A percentile compares a stretch with the other conserved stretches of the same genome.
Evolutionary conservation across 2,329 filamentous ascomycete genomes (phyloP).

Genomic region (Colletotrichum euphorbiae): DNA sequence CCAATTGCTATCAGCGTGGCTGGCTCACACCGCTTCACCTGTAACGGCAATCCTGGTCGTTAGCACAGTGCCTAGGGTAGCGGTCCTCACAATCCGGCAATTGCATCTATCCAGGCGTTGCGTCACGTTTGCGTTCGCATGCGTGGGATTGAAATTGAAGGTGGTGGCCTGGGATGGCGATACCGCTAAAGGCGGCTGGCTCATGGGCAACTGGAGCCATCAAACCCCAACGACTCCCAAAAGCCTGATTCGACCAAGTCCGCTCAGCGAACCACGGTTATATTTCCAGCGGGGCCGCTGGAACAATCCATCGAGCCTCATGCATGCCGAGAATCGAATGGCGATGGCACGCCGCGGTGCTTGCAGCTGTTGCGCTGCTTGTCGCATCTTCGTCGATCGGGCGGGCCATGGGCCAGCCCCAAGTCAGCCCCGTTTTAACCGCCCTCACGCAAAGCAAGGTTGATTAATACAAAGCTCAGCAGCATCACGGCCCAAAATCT

Average conservation of each 20-base stretch:
- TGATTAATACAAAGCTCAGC: conserved; percentile 1
- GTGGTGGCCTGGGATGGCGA: too few relatives aligned
- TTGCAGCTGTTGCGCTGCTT: conserved; percentile 5
- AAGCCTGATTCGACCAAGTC: too few relatives aligned
- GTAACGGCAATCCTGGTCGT: neutral
- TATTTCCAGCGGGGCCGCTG: neutral
- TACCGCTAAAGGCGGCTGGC: too few relatives aligned
- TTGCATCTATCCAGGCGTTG: too few relatives aligned
- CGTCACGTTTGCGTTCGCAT: too few relatives aligned
- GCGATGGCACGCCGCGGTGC: neutral
- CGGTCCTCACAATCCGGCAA: too few relatives aligned
- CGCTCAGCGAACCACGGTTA: too few relatives aligned
- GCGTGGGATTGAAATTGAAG: too few relatives aligned
- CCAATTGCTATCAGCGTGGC: conserved; percentile 4
- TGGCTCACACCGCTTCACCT: conserved; percentile 2
- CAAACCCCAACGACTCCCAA: too few relatives aligned
- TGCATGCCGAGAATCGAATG: conserved; percentile 5
- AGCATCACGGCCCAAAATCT: conserved; percentile 1
- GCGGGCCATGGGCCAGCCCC: conserved; percentile 1
- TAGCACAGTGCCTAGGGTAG: neutral
- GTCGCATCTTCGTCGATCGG: conserved; percentile 25
- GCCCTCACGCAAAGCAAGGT: neutral
- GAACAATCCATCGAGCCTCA: conserved; percentile 3
- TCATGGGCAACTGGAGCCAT: too few relatives aligned
- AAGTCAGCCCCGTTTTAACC: neutral